Base-by-base conservation (phyloP, 257 asterid species). In the Capsicum chinense region DNA sequence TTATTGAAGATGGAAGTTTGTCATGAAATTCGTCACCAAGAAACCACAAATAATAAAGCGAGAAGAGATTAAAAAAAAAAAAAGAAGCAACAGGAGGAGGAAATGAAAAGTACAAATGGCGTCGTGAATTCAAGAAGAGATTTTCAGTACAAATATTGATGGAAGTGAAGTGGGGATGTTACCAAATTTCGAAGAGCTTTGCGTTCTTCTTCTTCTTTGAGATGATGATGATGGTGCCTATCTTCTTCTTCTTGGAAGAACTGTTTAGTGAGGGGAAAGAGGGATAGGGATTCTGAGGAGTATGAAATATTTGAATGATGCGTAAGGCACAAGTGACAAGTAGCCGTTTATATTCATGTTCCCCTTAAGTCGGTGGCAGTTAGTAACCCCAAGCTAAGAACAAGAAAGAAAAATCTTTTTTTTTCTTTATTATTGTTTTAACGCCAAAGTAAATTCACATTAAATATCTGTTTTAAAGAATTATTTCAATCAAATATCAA, bases 311-410 rank as follows among this genome's bases (percentile, higher is more conserved):
- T 94, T 90, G 92, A 90, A 87, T 87, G 50, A 13, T 21, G 17
- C 54, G 56, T 2, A 73, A 73, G 44, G 60, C 0, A 21, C 7
- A 19, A 56, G 79, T 73, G 37, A 50, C 48, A 67, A 84, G 67
- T 90, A 90, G 92, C 92, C 98, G 95, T 91, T 92, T 84, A 82
- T 83, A 74, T 70, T 57, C 83, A 84, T 39, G 80, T 89, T 86
- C 91, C 94, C 88, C 90, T 86, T 33, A 76, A 82, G 57, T 80
- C 90, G 88, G 90, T 89, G 86, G 9, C 81, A 64, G 74, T 81
- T 82, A 15, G 21, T 76, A 48, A 42, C 68, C 10, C 19, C 56
- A 39, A 39, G 44, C 5, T 6, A 44, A 6, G 48, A 44, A 5
- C 13, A 11, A 26, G 0, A 9, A 39, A 39, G 5, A 39, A 39